Conservation (phyloP, 108 stramenopile genomes). For the Fistulifera pelliculosa region DNA sequence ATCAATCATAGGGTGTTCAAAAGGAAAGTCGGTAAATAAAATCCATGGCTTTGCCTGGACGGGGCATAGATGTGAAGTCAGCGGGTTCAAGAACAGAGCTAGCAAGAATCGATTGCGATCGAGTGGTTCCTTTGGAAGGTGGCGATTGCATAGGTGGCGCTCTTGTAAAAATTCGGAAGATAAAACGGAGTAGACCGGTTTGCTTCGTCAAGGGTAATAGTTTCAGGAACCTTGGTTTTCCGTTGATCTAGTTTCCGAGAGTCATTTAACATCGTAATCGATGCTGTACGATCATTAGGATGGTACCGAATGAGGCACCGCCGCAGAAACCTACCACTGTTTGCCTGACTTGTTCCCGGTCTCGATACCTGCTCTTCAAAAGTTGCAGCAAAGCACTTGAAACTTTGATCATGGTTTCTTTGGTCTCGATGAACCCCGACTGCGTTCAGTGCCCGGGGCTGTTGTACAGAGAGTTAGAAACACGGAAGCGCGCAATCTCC, state of each 20-base stretch:
- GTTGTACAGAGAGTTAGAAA: neutral
- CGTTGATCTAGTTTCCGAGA: conserved; percentile 44
- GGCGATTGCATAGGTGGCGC: conserved; percentile 43
- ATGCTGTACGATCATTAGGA: conserved; percentile 69
- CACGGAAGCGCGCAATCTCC: neutral
- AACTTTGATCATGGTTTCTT: conserved; percentile 53
- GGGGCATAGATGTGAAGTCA: conserved; percentile 63
- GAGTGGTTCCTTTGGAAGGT: conserved; percentile 23
- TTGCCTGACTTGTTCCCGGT: conserved; percentile 30
- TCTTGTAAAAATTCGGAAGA: conserved; percentile 35
- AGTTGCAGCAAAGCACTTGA: conserved; percentile 68
- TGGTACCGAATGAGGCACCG: conserved; percentile 75
- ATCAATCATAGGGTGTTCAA: conserved; percentile 61
- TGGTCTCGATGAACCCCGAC: conserved; percentile 68
- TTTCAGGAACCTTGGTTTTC: conserved; percentile 17
- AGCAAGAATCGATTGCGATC: conserved; percentile 16
- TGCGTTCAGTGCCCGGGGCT: conserved; percentile 52
- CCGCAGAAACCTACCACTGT: conserved; percentile 54
- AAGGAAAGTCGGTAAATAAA: conserved; percentile 73
- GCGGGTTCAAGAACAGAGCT: conserved; percentile 69
- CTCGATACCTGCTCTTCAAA: conserved; percentile 67
- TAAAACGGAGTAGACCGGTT: conserved; percentile 19
- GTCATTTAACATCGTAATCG: conserved; percentile 43
- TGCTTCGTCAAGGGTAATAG: conserved; percentile 4
- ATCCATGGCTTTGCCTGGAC: conserved; percentile 69